These are phyloP conservation scores for Apiospora sp. DNA, from an alignment of 2,329 filamentous ascomycete genomes.

Conservation along the genomic window DNA sequence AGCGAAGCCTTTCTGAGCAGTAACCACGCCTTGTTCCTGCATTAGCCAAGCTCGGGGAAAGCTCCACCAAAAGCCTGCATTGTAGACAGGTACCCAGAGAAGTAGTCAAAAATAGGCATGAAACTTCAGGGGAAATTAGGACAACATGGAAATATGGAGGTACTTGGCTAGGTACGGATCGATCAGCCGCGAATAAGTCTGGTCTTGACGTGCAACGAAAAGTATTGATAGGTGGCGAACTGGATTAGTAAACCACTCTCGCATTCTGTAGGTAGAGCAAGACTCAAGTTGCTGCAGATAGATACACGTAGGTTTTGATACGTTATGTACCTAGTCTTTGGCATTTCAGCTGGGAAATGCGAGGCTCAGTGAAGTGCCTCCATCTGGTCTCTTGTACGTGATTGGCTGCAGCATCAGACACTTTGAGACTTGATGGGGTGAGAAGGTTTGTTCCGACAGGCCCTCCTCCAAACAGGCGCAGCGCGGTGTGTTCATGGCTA, in stretches of 20 bases:
- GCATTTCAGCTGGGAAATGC: neutral
- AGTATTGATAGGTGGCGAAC: neutral
- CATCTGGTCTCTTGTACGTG: neutral
- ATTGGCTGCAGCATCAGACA: neutral
- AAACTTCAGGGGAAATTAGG: slow-evolving; percentile 27
- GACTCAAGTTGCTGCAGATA: neutral
- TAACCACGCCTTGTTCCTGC: slow-evolving; percentile 28
- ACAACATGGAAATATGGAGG: slow-evolving; percentile 5
- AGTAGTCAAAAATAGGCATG: slow-evolving; percentile 30
- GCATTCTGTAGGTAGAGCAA: neutral
- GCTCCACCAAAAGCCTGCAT: slow-evolving; percentile 2
- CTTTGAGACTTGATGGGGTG: slow-evolving; percentile 8
- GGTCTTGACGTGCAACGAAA: neutral
- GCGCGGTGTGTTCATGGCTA: neutral
- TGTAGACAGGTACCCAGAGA: neutral
- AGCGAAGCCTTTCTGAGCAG: slow-evolving; percentile 13
- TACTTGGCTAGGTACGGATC: neutral
- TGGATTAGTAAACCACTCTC: neutral
- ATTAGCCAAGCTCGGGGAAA: slow-evolving; percentile 27
- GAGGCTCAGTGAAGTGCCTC: neutral
- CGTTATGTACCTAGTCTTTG: neutral
- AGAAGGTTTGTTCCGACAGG: slow-evolving; percentile 8
- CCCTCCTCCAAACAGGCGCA: neutral
- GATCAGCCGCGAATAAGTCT: neutral
- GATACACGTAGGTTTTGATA: neutral